Evolutionary conservation across 345 rosid genomes (phyloP).

Genomic region (Citrus maxima): DNA sequence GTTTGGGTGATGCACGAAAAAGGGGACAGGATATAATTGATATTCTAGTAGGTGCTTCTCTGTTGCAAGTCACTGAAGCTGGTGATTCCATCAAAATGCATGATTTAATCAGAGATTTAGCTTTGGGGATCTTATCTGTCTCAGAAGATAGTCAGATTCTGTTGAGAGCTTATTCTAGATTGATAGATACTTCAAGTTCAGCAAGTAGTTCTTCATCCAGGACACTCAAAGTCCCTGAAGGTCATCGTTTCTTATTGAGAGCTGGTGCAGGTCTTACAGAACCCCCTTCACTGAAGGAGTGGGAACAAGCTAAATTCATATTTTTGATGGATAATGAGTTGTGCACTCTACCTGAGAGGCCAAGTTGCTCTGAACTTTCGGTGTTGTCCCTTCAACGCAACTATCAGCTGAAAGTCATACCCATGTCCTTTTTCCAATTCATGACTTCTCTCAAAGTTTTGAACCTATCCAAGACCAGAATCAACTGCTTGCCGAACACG

Average conservation of each 20-base stretch:
- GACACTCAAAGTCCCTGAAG: neutral
- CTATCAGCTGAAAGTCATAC: constrained; percentile 14
- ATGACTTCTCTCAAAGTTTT: constrained; percentile 19
- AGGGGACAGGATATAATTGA: constrained; percentile 8
- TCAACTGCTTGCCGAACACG: constrained; percentile 19
- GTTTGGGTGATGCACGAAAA: neutral
- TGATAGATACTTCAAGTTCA: neutral
- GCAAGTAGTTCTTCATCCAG: neutral
- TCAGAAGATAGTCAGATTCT: constrained; percentile 2
- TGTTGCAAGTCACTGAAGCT: constrained; percentile 7
- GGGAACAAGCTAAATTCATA: constrained; percentile 11
- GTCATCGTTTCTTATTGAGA: neutral
- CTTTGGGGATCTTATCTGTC: neutral
- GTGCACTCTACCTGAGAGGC: constrained; percentile 14
- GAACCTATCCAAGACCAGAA: constrained; percentile 20
- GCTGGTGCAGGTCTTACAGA: constrained; percentile 12
- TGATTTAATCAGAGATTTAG: neutral
- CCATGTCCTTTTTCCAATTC: constrained; percentile 12
- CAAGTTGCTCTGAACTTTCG: constrained; percentile 10
- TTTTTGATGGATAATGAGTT: constrained; percentile 15
- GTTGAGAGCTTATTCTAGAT: neutral
- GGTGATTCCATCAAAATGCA: constrained; percentile 13
- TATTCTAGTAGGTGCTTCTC: neutral
- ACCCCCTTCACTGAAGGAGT: constrained; percentile 1
- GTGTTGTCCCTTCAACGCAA: constrained; percentile 17